Base-by-base conservation (phyloP, 164 flowering plant species). In the Magnolia sinica region DNA sequence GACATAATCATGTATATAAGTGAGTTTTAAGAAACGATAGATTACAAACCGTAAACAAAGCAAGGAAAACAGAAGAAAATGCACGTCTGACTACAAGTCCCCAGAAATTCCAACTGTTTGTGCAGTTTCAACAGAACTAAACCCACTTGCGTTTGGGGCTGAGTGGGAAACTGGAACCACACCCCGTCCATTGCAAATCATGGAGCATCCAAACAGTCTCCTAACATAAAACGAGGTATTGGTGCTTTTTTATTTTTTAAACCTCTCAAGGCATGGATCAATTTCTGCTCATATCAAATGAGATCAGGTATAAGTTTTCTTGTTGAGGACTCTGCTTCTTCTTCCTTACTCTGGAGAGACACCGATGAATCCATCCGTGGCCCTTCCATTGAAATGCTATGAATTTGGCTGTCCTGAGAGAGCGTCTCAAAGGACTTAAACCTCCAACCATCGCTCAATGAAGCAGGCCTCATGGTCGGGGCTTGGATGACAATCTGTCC, bases 311-410 rank as follows among this genome's bases (percentile, higher is more conserved):
- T 29, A 52, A 68, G 72, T n/a, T 68, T 52, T 11, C 20, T 52
- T 29, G 64, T 23, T 5, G 64, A 24, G 11, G 72, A 8, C 19
- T 59, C 65, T 24, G 70, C 65, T 18, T 27, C 66, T 22, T 68
- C 82, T 19, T 81, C 86, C 29, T 80, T 79, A 66, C 81, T 75
- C 5, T 11, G 70, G 45, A 68, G 1, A 37, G 86, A 81, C 58
- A 73, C 58, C 0, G 89, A 81, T 11, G 91, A 85, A 76, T 85
- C 89, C 2, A 74, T 70, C 87, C 86, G 86, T 8, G 90, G 89
- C 6, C 77, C 90, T 71, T 83, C 83, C 78, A 66, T 77, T 4
- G 87, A 83, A 8, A 81, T 67, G 70, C 81, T 80, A 31, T 71
- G 85, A 6, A 22, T 79, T 2, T 79, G 78, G 52, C 83, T 77